Evolutionary conservation across 1,284 basidiomycete species (phyloP).

Genomic region (Irpex sp.): DNA sequence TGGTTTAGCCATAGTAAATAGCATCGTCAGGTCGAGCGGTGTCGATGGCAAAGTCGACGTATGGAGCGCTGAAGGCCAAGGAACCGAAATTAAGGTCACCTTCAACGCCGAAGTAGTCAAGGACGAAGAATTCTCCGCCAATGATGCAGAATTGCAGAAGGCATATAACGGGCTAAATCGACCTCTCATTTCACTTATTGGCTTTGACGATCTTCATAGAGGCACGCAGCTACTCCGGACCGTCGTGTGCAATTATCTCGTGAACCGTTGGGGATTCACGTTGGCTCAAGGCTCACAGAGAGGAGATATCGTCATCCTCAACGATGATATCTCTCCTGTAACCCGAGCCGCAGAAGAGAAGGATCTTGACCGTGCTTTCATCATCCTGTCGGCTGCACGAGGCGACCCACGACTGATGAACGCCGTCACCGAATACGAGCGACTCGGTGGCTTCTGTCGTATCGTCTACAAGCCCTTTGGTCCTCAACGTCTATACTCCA

Average conservation of each 20-base stretch:
- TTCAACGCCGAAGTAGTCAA: slow-evolving; percentile 71
- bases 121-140: slow-evolving; percentile 31
- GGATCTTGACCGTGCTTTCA: slow-evolving; percentile 60
- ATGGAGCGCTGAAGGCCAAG: slow-evolving; percentile 81
- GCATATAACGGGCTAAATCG: slow-evolving; percentile 39
- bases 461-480: slow-evolving; percentile 88
- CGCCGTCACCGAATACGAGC: slow-evolving; percentile 65
- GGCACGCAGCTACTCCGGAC: slow-evolving; percentile 66
- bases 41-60: slow-evolving; percentile 88
- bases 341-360: slow-evolving; percentile 50
- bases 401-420: slow-evolving; percentile 61
- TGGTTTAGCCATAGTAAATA: slow-evolving; percentile 95
- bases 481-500: slow-evolving; percentile 66
- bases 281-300: slow-evolving; percentile 38
- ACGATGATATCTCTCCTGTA: slow-evolving; percentile 70
- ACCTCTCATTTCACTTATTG: slow-evolving; percentile 63
- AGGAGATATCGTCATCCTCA: slow-evolving; percentile 80
- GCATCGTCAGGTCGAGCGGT: slow-evolving; percentile 81
- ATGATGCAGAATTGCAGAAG: slow-evolving; percentile 41
- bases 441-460: slow-evolving; percentile 82
- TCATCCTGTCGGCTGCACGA: slow-evolving; percentile 69
- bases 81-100: slow-evolving; percentile 90
- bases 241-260: slow-evolving; percentile 64
- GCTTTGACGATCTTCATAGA: slow-evolving; percentile 63
- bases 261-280: slow-evolving; percentile 74